Percentiles rank a stretch among this genome's conserved stretches.
Conservation (phyloP, 345 rosid species). For the Angophora floribunda region DNA sequence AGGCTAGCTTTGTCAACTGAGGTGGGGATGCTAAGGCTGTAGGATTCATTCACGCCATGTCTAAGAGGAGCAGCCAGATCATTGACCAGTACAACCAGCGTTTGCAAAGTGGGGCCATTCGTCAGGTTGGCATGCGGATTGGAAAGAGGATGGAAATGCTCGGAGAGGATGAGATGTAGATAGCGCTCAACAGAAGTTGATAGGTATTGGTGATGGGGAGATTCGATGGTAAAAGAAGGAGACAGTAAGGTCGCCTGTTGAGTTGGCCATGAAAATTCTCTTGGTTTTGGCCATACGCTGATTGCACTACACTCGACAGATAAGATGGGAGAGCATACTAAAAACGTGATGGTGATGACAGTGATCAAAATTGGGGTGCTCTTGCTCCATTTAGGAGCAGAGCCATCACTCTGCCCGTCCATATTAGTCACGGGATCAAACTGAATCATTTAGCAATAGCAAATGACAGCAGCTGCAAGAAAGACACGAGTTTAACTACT, state of each 20-base stretch:
- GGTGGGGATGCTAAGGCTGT: slow-evolving; percentile 42
- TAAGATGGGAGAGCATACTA: not conserved
- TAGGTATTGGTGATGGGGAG: slow-evolving; percentile 42
- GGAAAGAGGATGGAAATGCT: slow-evolving; percentile 39
- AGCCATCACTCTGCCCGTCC: not conserved
- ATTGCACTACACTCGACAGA: slow-evolving; percentile 1
- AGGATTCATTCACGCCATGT: slow-evolving; percentile 70
- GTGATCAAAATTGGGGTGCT: not conserved
- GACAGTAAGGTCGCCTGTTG: slow-evolving; percentile 36
- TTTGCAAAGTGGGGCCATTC: slow-evolving; percentile 15
- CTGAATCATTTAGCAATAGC: not conserved
- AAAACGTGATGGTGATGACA: not conserved
- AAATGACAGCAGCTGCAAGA: not conserved
- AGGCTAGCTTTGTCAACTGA: slow-evolving; percentile 17
- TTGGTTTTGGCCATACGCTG: slow-evolving; percentile 76
- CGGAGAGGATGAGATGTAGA: slow-evolving; percentile 24
- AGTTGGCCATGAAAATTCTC: slow-evolving; percentile 47
- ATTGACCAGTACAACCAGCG: slow-evolving; percentile 29
- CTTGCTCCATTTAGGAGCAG: not conserved
- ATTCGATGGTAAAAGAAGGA: slow-evolving; percentile 32
- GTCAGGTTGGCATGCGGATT: slow-evolving; percentile 23
- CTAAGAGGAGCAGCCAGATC: slow-evolving; percentile 42
- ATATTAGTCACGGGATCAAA: not conserved
- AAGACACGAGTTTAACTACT: not conserved
- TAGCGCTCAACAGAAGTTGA: slow-evolving; percentile 43